Percentiles rank a stretch among this genome's conserved stretches.
These are phyloP conservation scores for Geosmithia morbida DNA, from an alignment of 2,329 filamentous ascomycete genomes.

Conservation along the genomic window DNA sequence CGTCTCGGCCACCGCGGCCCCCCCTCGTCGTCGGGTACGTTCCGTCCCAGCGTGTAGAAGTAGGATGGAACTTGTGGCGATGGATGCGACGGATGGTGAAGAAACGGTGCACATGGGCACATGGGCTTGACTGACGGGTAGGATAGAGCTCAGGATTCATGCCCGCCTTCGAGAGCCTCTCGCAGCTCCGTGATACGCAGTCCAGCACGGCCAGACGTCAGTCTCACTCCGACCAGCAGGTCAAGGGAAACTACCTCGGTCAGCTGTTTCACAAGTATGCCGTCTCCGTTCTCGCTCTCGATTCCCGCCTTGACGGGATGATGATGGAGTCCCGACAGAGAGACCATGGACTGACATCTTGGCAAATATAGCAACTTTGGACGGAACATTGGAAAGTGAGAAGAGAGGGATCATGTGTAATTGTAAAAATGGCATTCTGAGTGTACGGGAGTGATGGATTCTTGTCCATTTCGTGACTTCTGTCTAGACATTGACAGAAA, in stretches of 20 bases:
- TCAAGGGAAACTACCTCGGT: constrained; percentile 32
- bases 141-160: constrained; percentile 30
- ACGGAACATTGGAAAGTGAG: constrained; percentile 11
- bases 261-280: constrained; percentile 43
- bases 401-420: too few species aligned
- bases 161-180: constrained; percentile 33
- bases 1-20: background rate
- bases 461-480: too few species aligned
- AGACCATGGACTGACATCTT: too few species aligned
- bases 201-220: constrained; percentile 33
- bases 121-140: background rate
- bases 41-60: too few species aligned
- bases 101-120: background rate
- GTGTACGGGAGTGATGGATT: too few species aligned
- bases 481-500: too few species aligned
- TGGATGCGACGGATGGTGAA: too few species aligned
- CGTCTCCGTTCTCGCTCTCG: background rate
- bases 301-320: too few species aligned
- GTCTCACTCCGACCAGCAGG: constrained; percentile 39
- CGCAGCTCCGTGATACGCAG: constrained; percentile 27
- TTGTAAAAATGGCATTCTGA: too few species aligned
- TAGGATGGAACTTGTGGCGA: too few species aligned
- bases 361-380: constrained; percentile 17
- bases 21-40: background rate
- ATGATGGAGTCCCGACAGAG: too few species aligned